Evolutionary conservation across 2,329 filamentous ascomycete species (phyloP).

Genomic region (Epichloe sibirici): DNA sequence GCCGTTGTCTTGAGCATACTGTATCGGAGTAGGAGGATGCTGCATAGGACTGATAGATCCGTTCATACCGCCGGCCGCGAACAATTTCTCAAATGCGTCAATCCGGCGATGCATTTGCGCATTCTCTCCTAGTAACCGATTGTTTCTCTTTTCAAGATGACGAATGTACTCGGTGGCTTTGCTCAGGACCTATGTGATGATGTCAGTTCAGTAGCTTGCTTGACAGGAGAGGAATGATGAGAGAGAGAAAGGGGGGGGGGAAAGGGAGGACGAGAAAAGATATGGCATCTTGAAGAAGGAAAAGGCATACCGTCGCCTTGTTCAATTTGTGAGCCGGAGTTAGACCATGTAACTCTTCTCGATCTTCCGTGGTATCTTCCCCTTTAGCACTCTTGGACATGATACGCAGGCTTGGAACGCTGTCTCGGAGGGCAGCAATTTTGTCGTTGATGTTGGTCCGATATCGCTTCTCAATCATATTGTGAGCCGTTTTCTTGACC

Average conservation of each 20-base stretch:
- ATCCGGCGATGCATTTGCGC: constrained; percentile 65
- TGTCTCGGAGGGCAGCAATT: constrained; percentile 83
- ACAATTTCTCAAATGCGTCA: constrained; percentile 64
- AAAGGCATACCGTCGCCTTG: constrained; percentile 65
- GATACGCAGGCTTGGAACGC: constrained; percentile 78
- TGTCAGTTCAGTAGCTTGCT: neutral
- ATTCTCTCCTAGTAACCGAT: constrained; percentile 71
- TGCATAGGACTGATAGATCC: constrained; percentile 43
- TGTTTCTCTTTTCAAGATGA: constrained; percentile 85
- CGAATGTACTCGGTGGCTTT: constrained; percentile 96
- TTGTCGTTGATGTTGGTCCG: constrained; percentile 95
- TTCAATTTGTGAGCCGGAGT: constrained; percentile 89
- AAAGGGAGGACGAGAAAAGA: neutral
- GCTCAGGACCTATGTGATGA: constrained; percentile 53
- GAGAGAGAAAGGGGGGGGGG: neutral
- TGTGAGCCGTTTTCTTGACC: constrained; percentile 86
- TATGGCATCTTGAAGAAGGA: neutral
- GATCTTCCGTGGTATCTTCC: constrained; percentile 59
- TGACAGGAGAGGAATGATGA: neutral
- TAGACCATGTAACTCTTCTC: constrained; percentile 62
- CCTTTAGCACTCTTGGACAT: constrained; percentile 62
- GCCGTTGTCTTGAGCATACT: constrained; percentile 31
- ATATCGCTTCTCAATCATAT: constrained; percentile 97
- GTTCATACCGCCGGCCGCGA: constrained; percentile 63
- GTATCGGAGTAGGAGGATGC: constrained; percentile 40